phyloP scores from a whole-genome alignment of 2,329 filamentous ascomycete genomes.

The Alternaria triticimaculans region DNA sequence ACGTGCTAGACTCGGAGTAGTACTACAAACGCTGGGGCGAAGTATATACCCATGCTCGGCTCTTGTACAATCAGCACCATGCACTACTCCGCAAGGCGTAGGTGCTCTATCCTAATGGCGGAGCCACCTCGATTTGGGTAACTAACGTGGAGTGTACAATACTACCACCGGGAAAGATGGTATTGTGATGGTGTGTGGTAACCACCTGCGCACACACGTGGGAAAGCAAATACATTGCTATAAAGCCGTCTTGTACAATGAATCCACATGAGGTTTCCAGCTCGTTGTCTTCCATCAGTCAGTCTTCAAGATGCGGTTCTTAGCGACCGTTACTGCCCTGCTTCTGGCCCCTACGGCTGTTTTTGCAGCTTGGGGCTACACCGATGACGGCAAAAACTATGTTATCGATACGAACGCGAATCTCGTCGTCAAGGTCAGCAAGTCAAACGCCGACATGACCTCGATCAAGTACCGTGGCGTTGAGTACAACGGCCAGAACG shows the following conservation, averaged over 20 bases:
- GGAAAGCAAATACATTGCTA: background rate
- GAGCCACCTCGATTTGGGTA: background rate
- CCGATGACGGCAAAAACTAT: constrained; percentile 49
- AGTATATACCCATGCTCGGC: background rate
- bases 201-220: background rate
- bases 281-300: background rate
- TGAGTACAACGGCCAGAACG: constrained; percentile 57
- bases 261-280: background rate
- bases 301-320: constrained; percentile 20
- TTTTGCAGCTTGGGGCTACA: constrained; percentile 51
- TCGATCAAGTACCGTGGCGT: constrained; percentile 65
- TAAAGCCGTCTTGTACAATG: background rate
- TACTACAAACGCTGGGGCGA: background rate
- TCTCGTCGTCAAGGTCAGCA: constrained; percentile 37
- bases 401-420: constrained; percentile 45
- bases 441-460: constrained; percentile 65
- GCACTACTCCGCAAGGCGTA: constrained; percentile 1
- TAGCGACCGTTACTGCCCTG: constrained; percentile 17
- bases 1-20: background rate
- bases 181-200: background rate
- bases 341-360: constrained; percentile 39
- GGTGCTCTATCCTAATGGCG: background rate
- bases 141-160: background rate
- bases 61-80: background rate
- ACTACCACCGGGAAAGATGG: background rate